phyloP scores from a whole-genome alignment of 352 stramenopile species.

The Phytophthora sp. region DNA sequence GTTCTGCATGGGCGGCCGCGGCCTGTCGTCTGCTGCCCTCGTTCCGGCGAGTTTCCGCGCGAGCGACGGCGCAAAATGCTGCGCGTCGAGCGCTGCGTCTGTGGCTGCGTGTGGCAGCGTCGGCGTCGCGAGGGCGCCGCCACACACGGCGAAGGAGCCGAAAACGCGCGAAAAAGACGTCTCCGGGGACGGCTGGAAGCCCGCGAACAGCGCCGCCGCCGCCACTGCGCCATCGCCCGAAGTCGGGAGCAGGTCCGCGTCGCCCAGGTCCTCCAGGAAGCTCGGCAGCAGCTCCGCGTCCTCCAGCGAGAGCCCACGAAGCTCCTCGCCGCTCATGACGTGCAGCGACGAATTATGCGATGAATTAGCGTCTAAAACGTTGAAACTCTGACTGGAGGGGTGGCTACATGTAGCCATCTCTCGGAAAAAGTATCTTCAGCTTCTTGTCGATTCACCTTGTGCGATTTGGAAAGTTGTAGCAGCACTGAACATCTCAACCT shows the following conservation, averaged over 20 bases:
- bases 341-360: neutral
- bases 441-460: too few relatives aligned
- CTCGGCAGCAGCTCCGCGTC: slow-evolving; percentile 26
- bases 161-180: slow-evolving; percentile 2
- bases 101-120: neutral
- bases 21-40: neutral
- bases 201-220: neutral
- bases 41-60: slow-evolving; percentile 5
- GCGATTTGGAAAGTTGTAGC: too few relatives aligned
- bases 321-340: slow-evolving; percentile 7
- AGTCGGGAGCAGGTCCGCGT: slow-evolving; percentile 20
- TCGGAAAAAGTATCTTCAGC: too few relatives aligned
- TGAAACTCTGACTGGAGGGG: too few relatives aligned
- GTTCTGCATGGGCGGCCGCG: slow-evolving; percentile 48
- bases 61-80: neutral
- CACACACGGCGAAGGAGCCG: neutral
- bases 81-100: neutral
- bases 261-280: slow-evolving; percentile 42
- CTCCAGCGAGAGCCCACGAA: slow-evolving; percentile 9
- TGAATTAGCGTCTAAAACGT: slow-evolving; percentile 11
- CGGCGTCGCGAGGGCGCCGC: neutral
- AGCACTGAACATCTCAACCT: too few relatives aligned
- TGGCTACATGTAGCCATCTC: too few relatives aligned
- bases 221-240: neutral
- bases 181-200: neutral